These are phyloP conservation scores for Mucor plumbeus DNA, from an alignment of 371 early-diverging fungal genomes.

Conservation along the genomic window DNA sequence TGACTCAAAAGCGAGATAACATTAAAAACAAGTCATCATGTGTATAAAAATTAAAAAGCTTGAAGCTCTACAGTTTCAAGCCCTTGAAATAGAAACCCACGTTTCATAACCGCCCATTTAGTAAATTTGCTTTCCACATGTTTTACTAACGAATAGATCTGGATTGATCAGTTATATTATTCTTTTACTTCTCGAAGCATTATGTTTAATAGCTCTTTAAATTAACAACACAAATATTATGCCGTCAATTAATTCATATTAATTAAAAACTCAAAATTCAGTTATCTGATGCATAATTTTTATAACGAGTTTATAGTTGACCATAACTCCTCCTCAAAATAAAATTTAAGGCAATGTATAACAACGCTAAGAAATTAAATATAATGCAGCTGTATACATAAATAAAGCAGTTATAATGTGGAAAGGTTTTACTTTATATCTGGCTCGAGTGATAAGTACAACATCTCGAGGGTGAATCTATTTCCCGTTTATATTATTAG, in stretches of 20 bases:
- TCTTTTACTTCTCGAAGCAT: not conserved
- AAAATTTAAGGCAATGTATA: not conserved
- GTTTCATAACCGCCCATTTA: not conserved
- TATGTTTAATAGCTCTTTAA: not conserved
- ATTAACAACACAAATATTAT: too few relatives aligned
- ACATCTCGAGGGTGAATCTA: not conserved
- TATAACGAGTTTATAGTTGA: not conserved
- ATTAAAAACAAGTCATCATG: not conserved
- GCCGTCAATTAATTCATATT: too few relatives aligned
- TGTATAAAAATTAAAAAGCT: not conserved
- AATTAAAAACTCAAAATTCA: not conserved
- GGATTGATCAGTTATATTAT: not conserved
- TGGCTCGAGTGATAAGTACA: not conserved
- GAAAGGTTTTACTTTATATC: not conserved
- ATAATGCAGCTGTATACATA: not conserved
- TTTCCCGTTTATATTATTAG: not conserved
- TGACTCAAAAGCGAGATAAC: too few relatives aligned
- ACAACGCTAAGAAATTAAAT: not conserved
- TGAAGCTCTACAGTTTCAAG: not conserved
- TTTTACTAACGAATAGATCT: constrained; percentile 1
- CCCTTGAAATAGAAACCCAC: constrained; percentile 7
- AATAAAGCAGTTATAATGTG: not conserved
- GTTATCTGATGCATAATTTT: not conserved
- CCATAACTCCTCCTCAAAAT: not conserved
- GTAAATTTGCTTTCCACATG: constrained; percentile 4